Evolutionary conservation across 768 basidiomycete genomes (phyloP).

Genomic region (Xerocomus brunneocitrinus): DNA sequence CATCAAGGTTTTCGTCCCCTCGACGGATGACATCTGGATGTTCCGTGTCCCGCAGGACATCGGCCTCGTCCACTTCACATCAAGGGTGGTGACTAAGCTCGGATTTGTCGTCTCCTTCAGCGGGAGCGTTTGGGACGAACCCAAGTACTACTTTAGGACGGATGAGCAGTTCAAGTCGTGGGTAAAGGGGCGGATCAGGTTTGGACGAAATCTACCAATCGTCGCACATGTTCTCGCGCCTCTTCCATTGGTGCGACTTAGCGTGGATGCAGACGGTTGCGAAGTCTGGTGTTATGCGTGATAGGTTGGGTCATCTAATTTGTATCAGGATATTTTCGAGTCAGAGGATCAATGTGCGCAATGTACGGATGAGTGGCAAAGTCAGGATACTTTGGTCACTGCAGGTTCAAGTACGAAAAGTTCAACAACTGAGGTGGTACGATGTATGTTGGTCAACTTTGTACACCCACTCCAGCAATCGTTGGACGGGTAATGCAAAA

Average conservation of each 20-base stretch:
- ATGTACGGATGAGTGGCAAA: background rate
- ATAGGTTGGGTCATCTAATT: background rate
- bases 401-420: too few species aligned
- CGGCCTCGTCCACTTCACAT: constrained; percentile 28
- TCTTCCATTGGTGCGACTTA: constrained; percentile 15
- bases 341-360: background rate
- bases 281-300: constrained; percentile 22
- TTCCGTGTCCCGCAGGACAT: constrained; percentile 32
- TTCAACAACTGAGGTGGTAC: too few species aligned
- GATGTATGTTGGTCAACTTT: too few species aligned
- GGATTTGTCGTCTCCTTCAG: constrained; percentile 34
- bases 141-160: constrained; percentile 27
- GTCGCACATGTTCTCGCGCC: constrained; percentile 26
- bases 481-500: too few species aligned
- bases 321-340: background rate
- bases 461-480: too few species aligned
- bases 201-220: constrained; percentile 34
- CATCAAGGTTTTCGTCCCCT: constrained; percentile 38
- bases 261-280: constrained; percentile 14
- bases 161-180: constrained; percentile 33
- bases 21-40: constrained; percentile 39
- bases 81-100: constrained; percentile 32
- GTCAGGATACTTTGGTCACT: background rate
- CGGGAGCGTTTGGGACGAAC: constrained; percentile 28
- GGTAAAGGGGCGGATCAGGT: constrained; percentile 31